A percentile compares a stretch with the other conserved stretches of the same genome.
Evolutionary conservation across 2,329 filamentous ascomycete species (phyloP).

Genomic region (Pseudogymnoascus sp.): DNA sequence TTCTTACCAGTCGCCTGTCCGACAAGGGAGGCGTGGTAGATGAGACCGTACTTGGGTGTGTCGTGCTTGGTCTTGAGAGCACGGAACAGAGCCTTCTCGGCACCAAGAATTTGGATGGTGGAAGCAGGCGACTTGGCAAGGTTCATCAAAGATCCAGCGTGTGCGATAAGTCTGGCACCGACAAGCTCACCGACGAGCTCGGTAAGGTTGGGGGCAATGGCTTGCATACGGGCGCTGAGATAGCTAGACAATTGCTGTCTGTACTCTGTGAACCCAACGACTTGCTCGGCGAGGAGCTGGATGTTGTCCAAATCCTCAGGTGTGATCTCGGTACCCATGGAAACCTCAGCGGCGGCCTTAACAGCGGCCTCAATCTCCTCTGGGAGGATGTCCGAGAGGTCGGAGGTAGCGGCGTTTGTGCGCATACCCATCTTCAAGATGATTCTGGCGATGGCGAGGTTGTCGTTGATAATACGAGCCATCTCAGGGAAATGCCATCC

Average conservation of each 20-base stretch:
- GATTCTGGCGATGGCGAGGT: conserved; percentile 83
- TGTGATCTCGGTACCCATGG: conserved; percentile 97
- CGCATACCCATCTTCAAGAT: conserved; percentile 86
- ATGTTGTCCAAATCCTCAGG: conserved; percentile 91
- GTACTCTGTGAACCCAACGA: conserved; percentile 86
- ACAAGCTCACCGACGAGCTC: conserved; percentile 88
- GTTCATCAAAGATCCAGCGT: conserved; percentile 88
- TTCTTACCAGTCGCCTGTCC: conserved; percentile 96
- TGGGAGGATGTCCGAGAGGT: conserved; percentile 84
- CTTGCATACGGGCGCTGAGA: conserved; percentile 86
- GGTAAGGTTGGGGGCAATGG: conserved; percentile 92
- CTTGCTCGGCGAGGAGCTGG: conserved; percentile 81
- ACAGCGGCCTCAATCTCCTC: conserved; percentile 90
- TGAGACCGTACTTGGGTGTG: conserved; percentile 95
- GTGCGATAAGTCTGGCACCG: conserved; percentile 87
- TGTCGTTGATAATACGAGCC: conserved; percentile 95
- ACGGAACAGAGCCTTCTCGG: conserved; percentile 97
- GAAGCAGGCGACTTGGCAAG: conserved; percentile 90
- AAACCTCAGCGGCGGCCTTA: conserved; percentile 90
- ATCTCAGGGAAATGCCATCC: conserved; percentile 99
- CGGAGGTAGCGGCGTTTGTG: conserved; percentile 62
- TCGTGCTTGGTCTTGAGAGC: conserved; percentile 99
- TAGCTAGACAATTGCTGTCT: conserved; percentile 81
- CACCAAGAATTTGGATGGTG: conserved; percentile 95
- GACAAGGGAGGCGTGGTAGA: conserved; percentile 87